A percentile compares a stretch with the other conserved stretches of the same genome.
phyloP scores from a whole-genome alignment of 179 eudicot genomes.

The Camellia oleifera region DNA sequence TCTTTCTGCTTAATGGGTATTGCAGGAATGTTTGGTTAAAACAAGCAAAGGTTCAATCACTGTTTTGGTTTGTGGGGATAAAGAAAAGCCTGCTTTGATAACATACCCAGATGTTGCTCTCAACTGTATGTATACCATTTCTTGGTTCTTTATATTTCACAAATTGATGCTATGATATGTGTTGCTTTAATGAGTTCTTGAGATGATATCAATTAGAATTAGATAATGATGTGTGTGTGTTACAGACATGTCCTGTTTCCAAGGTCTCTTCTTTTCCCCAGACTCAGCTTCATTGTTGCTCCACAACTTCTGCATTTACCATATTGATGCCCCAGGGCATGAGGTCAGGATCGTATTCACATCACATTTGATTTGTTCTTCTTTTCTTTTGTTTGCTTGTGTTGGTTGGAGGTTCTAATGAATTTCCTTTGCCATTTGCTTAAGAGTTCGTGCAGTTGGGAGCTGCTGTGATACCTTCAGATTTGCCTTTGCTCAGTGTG shows the following conservation, averaged over 20 bases:
- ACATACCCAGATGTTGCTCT: slow-evolving; percentile 33
- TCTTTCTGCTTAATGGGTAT: neutral
- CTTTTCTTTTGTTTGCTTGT: slow-evolving; percentile 6
- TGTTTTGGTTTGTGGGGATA: slow-evolving; percentile 25
- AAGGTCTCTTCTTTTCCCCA: slow-evolving; percentile 68
- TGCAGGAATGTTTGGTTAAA: slow-evolving; percentile 24
- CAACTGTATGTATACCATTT: slow-evolving; percentile 18
- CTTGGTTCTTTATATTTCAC: neutral
- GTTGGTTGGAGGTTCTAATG: neutral
- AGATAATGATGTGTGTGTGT: neutral
- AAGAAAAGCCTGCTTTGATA: slow-evolving; percentile 25
- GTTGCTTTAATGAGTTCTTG: neutral
- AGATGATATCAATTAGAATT: neutral
- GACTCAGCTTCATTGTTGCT: slow-evolving; percentile 70
- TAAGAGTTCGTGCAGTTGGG: slow-evolving; percentile 27
- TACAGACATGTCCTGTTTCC: slow-evolving; percentile 81
- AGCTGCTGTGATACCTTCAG: slow-evolving; percentile 22
- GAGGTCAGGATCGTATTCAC: slow-evolving; percentile 52
- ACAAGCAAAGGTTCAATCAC: slow-evolving; percentile 24
- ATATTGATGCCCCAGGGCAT: slow-evolving; percentile 80
- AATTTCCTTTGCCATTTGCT: neutral
- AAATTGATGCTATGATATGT: neutral
- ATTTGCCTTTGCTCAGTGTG: slow-evolving; percentile 18
- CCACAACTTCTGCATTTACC: slow-evolving; percentile 83
- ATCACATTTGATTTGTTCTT: neutral